Percentiles rank a stretch among this genome's conserved stretches.
Conservation (phyloP, 805 yeast genomes). For the Cyberlindnera xylosilytica region DNA sequence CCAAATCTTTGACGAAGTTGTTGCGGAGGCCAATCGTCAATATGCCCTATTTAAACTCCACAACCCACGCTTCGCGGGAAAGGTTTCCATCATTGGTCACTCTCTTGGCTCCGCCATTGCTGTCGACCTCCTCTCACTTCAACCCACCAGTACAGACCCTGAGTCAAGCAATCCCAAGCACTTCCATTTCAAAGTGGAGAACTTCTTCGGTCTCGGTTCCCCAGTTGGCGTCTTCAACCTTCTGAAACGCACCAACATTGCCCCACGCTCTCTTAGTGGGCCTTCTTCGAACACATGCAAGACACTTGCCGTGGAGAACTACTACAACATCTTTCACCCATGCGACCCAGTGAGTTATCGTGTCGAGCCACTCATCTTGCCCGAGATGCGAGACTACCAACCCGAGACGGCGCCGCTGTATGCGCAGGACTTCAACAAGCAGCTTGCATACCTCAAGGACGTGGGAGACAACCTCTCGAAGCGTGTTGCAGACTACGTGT, state of each 20-base stretch:
- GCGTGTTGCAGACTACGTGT: slow-evolving; percentile 14
- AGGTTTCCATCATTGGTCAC: slow-evolving; percentile 83
- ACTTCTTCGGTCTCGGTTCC: slow-evolving; percentile 80
- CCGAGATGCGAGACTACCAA: slow-evolving; percentile 43
- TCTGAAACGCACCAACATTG: slow-evolving; percentile 60
- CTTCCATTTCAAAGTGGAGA: slow-evolving; percentile 69
- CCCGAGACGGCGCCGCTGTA: slow-evolving; percentile 62
- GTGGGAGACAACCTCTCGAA: slow-evolving; percentile 19
- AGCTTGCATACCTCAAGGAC: slow-evolving; percentile 41
- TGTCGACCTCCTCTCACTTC: slow-evolving; percentile 68
- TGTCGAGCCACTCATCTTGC: slow-evolving; percentile 74
- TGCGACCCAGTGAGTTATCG: slow-evolving; percentile 92
- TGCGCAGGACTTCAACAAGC: slow-evolving; percentile 35
- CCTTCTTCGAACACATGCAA: slow-evolving; percentile 11
- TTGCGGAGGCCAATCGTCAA: slow-evolving; percentile 58
- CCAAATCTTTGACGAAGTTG: slow-evolving; percentile 61
- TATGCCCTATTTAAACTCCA: slow-evolving; percentile 54
- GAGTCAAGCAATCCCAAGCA: slow-evolving; percentile 32
- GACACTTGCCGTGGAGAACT: slow-evolving; percentile 56
- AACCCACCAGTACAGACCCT: slow-evolving; percentile 26
- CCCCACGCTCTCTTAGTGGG: slow-evolving; percentile 32
- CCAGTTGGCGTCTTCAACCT: slow-evolving; percentile 87
- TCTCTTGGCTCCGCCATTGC: slow-evolving; percentile 87
- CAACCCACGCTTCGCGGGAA: slow-evolving; percentile 75
- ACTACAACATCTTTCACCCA: slow-evolving; percentile 84